Evolutionary conservation across 2,329 filamentous ascomycete species (phyloP).

Genomic region (Dendrostoma leiphaemia): DNA sequence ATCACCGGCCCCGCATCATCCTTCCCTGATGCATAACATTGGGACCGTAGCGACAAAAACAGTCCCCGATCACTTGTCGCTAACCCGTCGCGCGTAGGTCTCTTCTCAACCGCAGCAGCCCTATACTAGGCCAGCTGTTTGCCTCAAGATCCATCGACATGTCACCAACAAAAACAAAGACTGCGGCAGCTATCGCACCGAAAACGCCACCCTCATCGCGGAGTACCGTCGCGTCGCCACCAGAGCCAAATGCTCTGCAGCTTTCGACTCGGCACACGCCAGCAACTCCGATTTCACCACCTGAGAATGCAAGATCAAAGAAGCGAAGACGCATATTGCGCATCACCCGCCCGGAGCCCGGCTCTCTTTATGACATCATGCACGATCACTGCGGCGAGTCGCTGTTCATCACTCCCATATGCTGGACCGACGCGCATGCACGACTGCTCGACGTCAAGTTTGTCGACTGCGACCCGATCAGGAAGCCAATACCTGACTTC

Average conservation of each 20-base stretch:
- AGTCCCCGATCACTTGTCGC: background rate
- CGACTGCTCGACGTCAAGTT: constrained; percentile 48
- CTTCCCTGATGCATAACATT: background rate
- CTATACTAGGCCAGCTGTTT: constrained; percentile 15
- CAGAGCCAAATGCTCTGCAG: background rate
- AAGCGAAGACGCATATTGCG: constrained; percentile 27
- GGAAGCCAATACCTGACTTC: constrained; percentile 36
- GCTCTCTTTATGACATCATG: constrained; percentile 53
- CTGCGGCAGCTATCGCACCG: background rate
- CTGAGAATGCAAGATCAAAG: constrained; percentile 2
- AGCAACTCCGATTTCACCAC: constrained; percentile 4
- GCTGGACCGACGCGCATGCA: constrained; percentile 54
- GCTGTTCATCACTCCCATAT: constrained; percentile 52
- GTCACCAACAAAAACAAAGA: constrained; percentile 1
- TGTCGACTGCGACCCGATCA: constrained; percentile 38
- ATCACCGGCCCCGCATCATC: background rate
- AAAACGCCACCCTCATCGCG: constrained; percentile 8
- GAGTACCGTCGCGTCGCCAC: background rate
- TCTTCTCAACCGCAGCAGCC: constrained; percentile 10
- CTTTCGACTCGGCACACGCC: background rate
- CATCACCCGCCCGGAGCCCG: constrained; percentile 40
- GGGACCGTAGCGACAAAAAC: background rate
- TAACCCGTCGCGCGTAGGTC: constrained; percentile 13
- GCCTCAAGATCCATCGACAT: constrained; percentile 9
- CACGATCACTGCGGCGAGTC: constrained; percentile 44